Percentiles rank a stretch among this genome's conserved stretches.
Conservation (phyloP, 2,329 filamentous ascomycete genomes). For the Canariomyces notabilis region DNA sequence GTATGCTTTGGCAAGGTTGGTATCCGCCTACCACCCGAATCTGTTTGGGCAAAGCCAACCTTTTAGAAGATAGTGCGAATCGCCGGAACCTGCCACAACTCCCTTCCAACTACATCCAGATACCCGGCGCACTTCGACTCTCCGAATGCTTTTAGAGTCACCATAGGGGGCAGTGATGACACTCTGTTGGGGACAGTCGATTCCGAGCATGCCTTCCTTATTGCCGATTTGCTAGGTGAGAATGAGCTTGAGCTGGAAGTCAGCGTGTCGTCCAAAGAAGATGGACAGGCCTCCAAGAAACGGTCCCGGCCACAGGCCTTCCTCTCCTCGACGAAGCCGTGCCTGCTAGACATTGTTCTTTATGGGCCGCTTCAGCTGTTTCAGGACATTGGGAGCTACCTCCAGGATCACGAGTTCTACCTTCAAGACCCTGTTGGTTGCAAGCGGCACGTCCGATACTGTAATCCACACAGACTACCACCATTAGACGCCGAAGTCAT, state of each 20-base stretch:
- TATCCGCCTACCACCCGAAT: too few species aligned
- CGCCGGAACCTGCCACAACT: not conserved
- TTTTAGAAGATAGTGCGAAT: not conserved
- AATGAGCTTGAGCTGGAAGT: slow-evolving; percentile 1
- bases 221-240: not conserved
- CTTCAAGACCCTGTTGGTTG: slow-evolving; percentile 33
- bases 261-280: not conserved
- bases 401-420: slow-evolving; percentile 30
- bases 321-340: not conserved
- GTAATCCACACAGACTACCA: slow-evolving; percentile 34
- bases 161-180: not conserved
- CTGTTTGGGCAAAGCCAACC: too few species aligned
- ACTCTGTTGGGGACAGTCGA: not conserved
- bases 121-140: not conserved
- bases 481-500: slow-evolving; percentile 10
- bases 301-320: too few species aligned
- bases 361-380: slow-evolving; percentile 29
- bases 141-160: not conserved
- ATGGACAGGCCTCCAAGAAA: too few species aligned
- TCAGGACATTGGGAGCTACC: slow-evolving; percentile 29
- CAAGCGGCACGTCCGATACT: slow-evolving; percentile 28
- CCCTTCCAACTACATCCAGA: not conserved
- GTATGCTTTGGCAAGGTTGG: slow-evolving; percentile 6
- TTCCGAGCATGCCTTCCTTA: not conserved
- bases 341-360: slow-evolving; percentile 24